Conservation (phyloP, 805 yeast species). For the Candida ulmi region DNA sequence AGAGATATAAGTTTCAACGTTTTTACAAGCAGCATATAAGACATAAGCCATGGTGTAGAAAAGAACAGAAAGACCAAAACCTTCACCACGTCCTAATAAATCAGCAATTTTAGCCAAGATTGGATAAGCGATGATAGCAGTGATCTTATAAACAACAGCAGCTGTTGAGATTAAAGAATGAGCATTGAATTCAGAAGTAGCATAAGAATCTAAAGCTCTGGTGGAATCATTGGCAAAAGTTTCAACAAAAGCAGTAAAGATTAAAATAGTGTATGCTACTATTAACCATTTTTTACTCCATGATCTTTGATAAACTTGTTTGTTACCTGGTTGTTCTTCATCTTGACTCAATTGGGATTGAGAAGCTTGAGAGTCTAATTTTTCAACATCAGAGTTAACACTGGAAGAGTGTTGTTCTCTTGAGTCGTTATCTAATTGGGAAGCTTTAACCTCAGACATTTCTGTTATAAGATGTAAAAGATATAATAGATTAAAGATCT, state of each 20-base stretch:
- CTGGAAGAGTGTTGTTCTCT: no score
- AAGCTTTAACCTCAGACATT: no score
- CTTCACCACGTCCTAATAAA: conserved; percentile 32
- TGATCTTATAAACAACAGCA: conserved; percentile 31
- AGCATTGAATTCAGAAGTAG: conserved; percentile 31
- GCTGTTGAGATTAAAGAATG: conserved; percentile 34
- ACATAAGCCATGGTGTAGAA: conserved; percentile 28
- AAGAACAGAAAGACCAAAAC: conserved; percentile 28
- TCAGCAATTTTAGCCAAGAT: conserved; percentile 33
- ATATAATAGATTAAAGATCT: no score
- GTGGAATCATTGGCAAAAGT: conserved; percentile 25
- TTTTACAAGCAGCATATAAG: conserved; percentile 28
- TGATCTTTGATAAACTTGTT: conserved; percentile 1
- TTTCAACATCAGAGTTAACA: no score
- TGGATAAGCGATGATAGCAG: conserved; percentile 32
- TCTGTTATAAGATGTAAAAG: no score
- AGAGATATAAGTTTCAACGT: conserved; percentile 26
- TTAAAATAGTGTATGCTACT: conserved; percentile 20
- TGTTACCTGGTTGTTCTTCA: background rate
- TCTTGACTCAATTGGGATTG: no score
- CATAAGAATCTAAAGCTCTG: conserved; percentile 22
- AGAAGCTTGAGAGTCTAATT: no score
- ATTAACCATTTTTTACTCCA: conserved; percentile 19
- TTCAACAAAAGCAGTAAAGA: conserved; percentile 25
- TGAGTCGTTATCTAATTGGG: no score